Evolutionary conservation across 202 grass and related monocot species (phyloP), one percentile per base, ranked within the genome.

Genomic region (Schoenoplectus triqueter): DNA sequence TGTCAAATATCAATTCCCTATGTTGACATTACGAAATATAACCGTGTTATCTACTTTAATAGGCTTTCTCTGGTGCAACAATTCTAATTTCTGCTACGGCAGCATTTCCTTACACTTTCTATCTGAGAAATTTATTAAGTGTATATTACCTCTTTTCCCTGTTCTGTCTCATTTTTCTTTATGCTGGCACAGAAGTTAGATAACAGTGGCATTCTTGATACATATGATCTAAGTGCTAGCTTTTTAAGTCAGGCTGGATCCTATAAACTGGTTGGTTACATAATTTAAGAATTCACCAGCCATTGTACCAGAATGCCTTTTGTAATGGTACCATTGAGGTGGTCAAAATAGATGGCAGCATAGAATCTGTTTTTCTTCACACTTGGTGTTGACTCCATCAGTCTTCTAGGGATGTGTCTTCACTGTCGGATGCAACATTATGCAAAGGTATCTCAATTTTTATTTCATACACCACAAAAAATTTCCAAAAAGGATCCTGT

Each of bases 311-410:
- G 82, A 97, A 75, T 81, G 90, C 94, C 6, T 94, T 97, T 83
- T 94, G 94, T 87, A 97, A 97, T 56, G 88, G 92, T 78, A 97
- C 94, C 9, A 64, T 97, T 4, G 92, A 97, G 74, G 92, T 97
- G 67, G 87, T 94, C 80, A 81, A 87, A 92, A 81, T 31, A 31
- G 31, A 31, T 31, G 87, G 87, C 44, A 97, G 88, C 73, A 85
- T 92, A 56, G 92, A 97, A 80, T 94, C 92, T 65, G 90, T 94
- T 49, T 94, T 97, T 88, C 94, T 97, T 97, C 49, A 92, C 90
- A 64, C 87, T 97, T 74, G 94, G 92, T 68, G 72, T 73, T 80
- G 94, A 90, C 19, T 89, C 94, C 77, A 14, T 92, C 83, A 83
- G 65, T 68, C 78, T 97, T 81, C 86, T 91, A 1, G 94, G 92